Percentiles rank a stretch among this genome's conserved stretches.
phyloP scores from a whole-genome alignment of 768 basidiomycete species.

The Lentinula sp. region DNA sequence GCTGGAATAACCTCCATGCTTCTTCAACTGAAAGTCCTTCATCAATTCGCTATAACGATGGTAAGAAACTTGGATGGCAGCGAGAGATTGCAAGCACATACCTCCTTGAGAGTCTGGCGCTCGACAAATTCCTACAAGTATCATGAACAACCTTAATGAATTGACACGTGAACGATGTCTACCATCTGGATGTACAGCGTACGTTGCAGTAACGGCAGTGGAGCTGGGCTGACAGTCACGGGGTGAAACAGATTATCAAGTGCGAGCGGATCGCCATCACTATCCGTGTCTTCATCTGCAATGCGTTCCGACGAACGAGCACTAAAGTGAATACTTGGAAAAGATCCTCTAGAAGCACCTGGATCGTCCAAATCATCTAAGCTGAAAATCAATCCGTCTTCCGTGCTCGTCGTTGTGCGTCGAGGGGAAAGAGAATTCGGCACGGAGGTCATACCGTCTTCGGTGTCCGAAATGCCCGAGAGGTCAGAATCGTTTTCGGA shows the following conservation, averaged over 20 bases:
- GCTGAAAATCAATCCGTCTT: slow-evolving; percentile 58
- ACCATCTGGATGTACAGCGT: slow-evolving; percentile 96
- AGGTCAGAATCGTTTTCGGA: slow-evolving; percentile 20
- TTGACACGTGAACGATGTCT: slow-evolving; percentile 9
- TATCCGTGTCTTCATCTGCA: slow-evolving; percentile 34
- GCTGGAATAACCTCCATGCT: slow-evolving; percentile 85
- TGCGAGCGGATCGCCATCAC: slow-evolving; percentile 23
- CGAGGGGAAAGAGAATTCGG: slow-evolving; percentile 27
- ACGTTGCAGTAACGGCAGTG: slow-evolving; percentile 31
- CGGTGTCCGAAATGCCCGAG: slow-evolving; percentile 12
- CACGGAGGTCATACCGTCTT: slow-evolving; percentile 52
- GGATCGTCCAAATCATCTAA: slow-evolving; percentile 54
- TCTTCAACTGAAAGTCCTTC: slow-evolving; percentile 81
- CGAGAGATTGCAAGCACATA: slow-evolving; percentile 16
- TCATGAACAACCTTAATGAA: background rate
- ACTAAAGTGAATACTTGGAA: slow-evolving; percentile 82
- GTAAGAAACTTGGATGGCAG: background rate
- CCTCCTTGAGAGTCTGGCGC: slow-evolving; percentile 86
- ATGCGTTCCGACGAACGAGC: slow-evolving; percentile 34
- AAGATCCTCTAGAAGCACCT: slow-evolving; percentile 44
- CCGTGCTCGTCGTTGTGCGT: background rate
- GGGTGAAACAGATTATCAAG: background rate
- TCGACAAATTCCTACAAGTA: slow-evolving; percentile 76
- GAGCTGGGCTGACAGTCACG: background rate
- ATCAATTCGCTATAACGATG: slow-evolving; percentile 51